Conservation (phyloP, 192 early-diverging fungal species). For the Coemansia reversa region DNA sequence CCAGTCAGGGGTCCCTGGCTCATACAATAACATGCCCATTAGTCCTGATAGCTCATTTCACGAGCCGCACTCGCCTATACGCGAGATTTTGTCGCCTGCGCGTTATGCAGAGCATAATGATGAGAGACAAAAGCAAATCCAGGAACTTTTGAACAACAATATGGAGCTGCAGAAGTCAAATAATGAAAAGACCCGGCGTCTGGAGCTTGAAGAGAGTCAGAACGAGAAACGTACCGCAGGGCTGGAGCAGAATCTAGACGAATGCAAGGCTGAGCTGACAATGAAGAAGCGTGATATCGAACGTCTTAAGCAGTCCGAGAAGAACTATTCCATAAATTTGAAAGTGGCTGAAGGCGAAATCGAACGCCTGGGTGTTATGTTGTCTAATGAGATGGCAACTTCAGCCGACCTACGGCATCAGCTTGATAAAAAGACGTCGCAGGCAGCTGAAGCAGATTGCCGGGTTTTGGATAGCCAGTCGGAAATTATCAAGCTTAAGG, state of each 20-base stretch:
- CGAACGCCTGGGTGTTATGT: slow-evolving; percentile 27
- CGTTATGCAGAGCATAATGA: slow-evolving; percentile 21
- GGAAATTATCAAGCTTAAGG: slow-evolving; percentile 32
- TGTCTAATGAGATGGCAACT: slow-evolving; percentile 34
- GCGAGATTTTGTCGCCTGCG: slow-evolving; percentile 22
- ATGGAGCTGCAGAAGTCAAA: slow-evolving; percentile 32
- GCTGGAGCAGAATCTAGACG: slow-evolving; percentile 42
- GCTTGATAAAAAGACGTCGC: slow-evolving; percentile 30
- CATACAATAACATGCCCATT: slow-evolving; percentile 16
- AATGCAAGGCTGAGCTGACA: slow-evolving; percentile 40
- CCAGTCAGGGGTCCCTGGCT: neutral
- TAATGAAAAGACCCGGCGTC: slow-evolving; percentile 23
- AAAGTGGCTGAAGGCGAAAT: slow-evolving; percentile 34
- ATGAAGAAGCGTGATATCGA: slow-evolving; percentile 52
- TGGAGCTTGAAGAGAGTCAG: slow-evolving; percentile 33
- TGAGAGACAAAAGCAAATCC: slow-evolving; percentile 8
- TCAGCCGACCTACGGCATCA: slow-evolving; percentile 32
- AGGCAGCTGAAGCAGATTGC: slow-evolving; percentile 19
- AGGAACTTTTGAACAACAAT: slow-evolving; percentile 29
- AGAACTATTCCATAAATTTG: slow-evolving; percentile 22
- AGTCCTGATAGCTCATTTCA: slow-evolving; percentile 35
- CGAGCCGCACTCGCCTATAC: slow-evolving; percentile 18
- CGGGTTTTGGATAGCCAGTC: slow-evolving; percentile 26
- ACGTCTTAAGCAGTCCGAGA: slow-evolving; percentile 25
- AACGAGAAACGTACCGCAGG: slow-evolving; percentile 26